A percentile compares a stretch with the other conserved stretches of the same genome.
Conservation (phyloP, 2,329 filamentous ascomycete genomes). For the Plectosphaerella cucumerina region DNA sequence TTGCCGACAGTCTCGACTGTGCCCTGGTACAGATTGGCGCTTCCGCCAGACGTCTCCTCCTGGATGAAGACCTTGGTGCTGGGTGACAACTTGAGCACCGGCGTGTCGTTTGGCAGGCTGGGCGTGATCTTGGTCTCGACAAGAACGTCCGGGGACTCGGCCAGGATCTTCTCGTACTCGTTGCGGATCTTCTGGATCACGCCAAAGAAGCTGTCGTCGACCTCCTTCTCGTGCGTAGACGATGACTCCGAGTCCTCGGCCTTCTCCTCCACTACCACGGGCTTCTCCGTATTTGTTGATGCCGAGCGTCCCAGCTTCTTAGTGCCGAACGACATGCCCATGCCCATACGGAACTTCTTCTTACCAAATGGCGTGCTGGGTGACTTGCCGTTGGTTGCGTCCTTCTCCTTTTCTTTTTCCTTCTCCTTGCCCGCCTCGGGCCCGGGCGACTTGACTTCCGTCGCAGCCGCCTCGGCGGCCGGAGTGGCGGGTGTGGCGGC, state of each 20-base stretch:
- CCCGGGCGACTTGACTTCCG: slow-evolving; percentile 11
- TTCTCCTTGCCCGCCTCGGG: slow-evolving; percentile 42
- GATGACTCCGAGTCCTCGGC: slow-evolving; percentile 62
- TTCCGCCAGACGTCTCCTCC: slow-evolving; percentile 63
- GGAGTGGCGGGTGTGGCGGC: slow-evolving; percentile 42
- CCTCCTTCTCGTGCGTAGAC: slow-evolving; percentile 63
- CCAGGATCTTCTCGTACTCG: slow-evolving; percentile 66
- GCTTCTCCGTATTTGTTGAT: slow-evolving; percentile 66
- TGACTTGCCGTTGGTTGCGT: slow-evolving; percentile 50
- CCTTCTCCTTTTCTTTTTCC: slow-evolving; percentile 40
- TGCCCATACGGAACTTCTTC: slow-evolving; percentile 78
- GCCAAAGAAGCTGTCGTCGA: slow-evolving; percentile 72
- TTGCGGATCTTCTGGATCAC: slow-evolving; percentile 68
- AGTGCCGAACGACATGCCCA: slow-evolving; percentile 67
- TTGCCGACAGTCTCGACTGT: slow-evolving; percentile 73
- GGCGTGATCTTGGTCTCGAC: slow-evolving; percentile 65
- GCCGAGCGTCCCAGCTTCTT: slow-evolving; percentile 77
- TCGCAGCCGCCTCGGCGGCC: slow-evolving; percentile 39
- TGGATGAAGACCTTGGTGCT: slow-evolving; percentile 66
- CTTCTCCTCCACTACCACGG: slow-evolving; percentile 71
- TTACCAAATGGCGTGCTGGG: slow-evolving; percentile 69
- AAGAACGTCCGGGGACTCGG: slow-evolving; percentile 47
- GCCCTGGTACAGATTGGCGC: slow-evolving; percentile 85
- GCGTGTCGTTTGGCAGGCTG: slow-evolving; percentile 68
- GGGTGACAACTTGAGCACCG: slow-evolving; percentile 67